Base-by-base conservation (phyloP, 2,329 filamentous ascomycete genomes). In the Hortaea sp. region DNA sequence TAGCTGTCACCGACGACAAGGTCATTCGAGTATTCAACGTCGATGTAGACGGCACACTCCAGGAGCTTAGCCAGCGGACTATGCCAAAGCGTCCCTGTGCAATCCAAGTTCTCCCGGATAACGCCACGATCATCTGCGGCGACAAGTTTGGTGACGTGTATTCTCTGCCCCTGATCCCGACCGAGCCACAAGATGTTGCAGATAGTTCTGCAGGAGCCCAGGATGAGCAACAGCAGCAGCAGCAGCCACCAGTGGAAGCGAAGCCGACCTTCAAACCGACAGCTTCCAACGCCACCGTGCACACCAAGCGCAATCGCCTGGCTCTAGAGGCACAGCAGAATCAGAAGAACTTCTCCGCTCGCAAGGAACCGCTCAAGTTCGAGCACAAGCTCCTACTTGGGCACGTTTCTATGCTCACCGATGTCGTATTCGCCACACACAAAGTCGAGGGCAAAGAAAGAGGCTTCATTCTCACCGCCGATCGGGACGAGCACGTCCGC, bases 131-230 rank as follows among this genome's bases (percentile, higher is more conserved):
- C 52, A 68, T 97, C 48, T 81, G 79, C 51, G 90, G 81, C 44
- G 92, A 98, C 71, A 98, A 98, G 66, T 97, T 97, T 60, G 92
- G 92, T 54, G 92, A 98, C 64, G 90, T 95, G 50, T 97, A 95
- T 67, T 78, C 85, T 7, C 68, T 98, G 6, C 90, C 92, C 10
- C 72, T 97, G 3, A 63, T 88, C 39, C 56, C 54, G 3, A 45
- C 41, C 39, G 55, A 59, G 9, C 57, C 62, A 7, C 58, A 62
- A n/a, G 47, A 57, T 1, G 60, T n/a, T 12, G 10, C 63, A 32
- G 63, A 67, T 39, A 58, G 60, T 29, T 54, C 54, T 34, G 52
- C 55, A 12, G 57, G 60, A 29, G 53, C 48, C 3, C 7, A n/a
- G 4, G 3, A 35, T 9, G 9, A 9, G 32, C 41, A 49, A 41